A percentile compares a stretch with the other conserved stretches of the same genome.
Conservation (phyloP, 2,329 filamentous ascomycete genomes). For the Zalaria obscura region DNA sequence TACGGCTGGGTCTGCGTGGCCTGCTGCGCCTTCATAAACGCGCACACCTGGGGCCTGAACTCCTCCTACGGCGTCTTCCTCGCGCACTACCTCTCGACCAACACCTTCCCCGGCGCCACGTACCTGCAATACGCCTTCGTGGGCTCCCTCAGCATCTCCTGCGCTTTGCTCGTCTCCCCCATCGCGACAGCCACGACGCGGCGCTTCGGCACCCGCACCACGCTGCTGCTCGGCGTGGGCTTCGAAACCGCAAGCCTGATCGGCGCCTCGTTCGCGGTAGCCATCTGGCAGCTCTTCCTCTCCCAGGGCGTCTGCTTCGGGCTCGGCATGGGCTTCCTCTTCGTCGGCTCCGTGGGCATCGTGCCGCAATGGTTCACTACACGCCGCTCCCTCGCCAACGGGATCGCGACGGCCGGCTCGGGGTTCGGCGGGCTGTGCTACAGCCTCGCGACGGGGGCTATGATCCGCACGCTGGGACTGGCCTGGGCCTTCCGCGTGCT, state of each 20-base stretch:
- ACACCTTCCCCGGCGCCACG: conserved; percentile 48
- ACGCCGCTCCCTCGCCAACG: conserved; percentile 54
- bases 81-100: conserved; percentile 55
- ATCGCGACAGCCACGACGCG: conserved; percentile 49
- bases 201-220: conserved; percentile 46
- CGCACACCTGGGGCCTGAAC: conserved; percentile 30
- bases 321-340: conserved; percentile 64
- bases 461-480: conserved; percentile 50
- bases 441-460: conserved; percentile 51
- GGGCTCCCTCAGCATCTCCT: conserved; percentile 54
- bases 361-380: conserved; percentile 63
- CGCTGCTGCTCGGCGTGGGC: conserved; percentile 49
- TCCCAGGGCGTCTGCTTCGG: conserved; percentile 65
- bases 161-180: conserved; percentile 54
- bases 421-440: conserved; percentile 63
- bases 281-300: conserved; percentile 65
- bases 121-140: conserved; percentile 61
- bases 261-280: conserved; percentile 51
- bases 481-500: conserved; percentile 54
- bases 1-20: conserved; percentile 45
- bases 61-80: conserved; percentile 57
- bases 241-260: conserved; percentile 53
- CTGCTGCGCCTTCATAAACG: conserved; percentile 29
- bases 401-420: conserved; percentile 52
- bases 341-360: conserved; percentile 53